These are phyloP conservation scores for Lunasporangiospora selenospora DNA, from an alignment of 192 early-diverging fungal species.

Conservation along the genomic window DNA sequence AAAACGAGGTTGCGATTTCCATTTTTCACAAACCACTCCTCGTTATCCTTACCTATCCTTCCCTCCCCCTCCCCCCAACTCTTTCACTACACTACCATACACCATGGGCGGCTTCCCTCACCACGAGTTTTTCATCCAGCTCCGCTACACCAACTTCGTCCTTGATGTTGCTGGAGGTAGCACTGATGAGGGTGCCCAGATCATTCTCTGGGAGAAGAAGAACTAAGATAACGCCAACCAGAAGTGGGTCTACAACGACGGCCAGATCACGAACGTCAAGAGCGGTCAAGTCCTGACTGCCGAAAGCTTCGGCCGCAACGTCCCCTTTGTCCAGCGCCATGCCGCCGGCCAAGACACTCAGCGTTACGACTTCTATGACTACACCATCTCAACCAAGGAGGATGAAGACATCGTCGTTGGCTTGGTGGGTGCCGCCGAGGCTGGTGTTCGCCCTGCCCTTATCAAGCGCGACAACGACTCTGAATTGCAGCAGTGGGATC, in stretches of 20 bases:
- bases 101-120: too few relatives aligned
- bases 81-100: too few relatives aligned
- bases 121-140: conserved; percentile 8
- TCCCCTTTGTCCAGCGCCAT: background rate
- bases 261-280: conserved; percentile 11
- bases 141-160: conserved; percentile 13
- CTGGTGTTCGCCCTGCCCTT: background rate
- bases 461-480: conserved; percentile 10
- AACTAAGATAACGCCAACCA: background rate
- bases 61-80: too few relatives aligned
- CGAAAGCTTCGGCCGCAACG: background rate
- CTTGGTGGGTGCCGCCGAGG: background rate
- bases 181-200: background rate
- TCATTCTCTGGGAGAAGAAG: conserved; percentile 8
- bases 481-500: conserved; percentile 10
- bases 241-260: conserved; percentile 12
- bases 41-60: too few relatives aligned
- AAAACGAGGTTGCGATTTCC: too few relatives aligned
- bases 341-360: background rate
- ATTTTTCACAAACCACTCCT: too few relatives aligned
- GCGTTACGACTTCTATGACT: conserved; percentile 7
- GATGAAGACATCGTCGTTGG: conserved; percentile 15
- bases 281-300: conserved; percentile 11
- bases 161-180: background rate
- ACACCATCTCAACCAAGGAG: conserved; percentile 9